phyloP scores from a whole-genome alignment of 2,329 filamentous ascomycete genomes.

The Aschersonia sp. region DNA sequence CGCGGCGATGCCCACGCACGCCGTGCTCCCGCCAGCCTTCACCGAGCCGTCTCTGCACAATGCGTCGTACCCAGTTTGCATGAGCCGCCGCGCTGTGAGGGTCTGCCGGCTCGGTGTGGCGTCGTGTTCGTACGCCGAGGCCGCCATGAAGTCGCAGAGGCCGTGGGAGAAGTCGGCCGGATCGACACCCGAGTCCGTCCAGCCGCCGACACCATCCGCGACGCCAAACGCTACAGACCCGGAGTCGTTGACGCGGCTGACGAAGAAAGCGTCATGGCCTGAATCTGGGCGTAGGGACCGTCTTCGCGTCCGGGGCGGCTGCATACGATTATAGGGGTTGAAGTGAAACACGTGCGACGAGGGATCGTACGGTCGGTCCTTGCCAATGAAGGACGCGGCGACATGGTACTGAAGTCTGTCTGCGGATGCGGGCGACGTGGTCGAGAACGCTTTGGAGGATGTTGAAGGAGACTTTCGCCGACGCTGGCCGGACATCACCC shows the following conservation, averaged over 20 bases:
- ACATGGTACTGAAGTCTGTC: slow-evolving; percentile 50
- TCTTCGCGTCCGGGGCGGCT: slow-evolving; percentile 24
- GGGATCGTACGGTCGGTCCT: slow-evolving; percentile 53
- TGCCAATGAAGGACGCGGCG: slow-evolving; percentile 62
- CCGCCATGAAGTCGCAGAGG: slow-evolving; percentile 85
- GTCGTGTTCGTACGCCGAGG: slow-evolving; percentile 48
- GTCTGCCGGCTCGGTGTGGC: slow-evolving; percentile 16
- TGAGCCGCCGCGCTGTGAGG: slow-evolving; percentile 51
- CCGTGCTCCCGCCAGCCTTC: slow-evolving; percentile 77
- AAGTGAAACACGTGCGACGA: slow-evolving; percentile 59
- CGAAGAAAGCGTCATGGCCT: slow-evolving; percentile 94
- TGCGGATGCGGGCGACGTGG: slow-evolving; percentile 9
- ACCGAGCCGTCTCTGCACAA: slow-evolving; percentile 63
- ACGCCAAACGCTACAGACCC: slow-evolving; percentile 71
- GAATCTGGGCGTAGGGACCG: slow-evolving; percentile 48
- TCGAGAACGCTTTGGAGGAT: slow-evolving; percentile 5
- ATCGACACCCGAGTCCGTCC: slow-evolving; percentile 84
- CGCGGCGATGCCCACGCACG: slow-evolving; percentile 68
- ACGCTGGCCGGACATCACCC: too few species aligned
- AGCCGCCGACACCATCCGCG: slow-evolving; percentile 90
- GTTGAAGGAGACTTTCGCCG: not conserved
- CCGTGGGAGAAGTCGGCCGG: slow-evolving; percentile 92
- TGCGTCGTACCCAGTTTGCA: slow-evolving; percentile 73
- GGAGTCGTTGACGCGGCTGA: slow-evolving; percentile 60
- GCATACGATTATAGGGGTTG: slow-evolving; percentile 47